These are phyloP conservation scores for Hypoxylon fragiforme DNA, from an alignment of 495 filamentous ascomycete genomes.

Conservation along the genomic window DNA sequence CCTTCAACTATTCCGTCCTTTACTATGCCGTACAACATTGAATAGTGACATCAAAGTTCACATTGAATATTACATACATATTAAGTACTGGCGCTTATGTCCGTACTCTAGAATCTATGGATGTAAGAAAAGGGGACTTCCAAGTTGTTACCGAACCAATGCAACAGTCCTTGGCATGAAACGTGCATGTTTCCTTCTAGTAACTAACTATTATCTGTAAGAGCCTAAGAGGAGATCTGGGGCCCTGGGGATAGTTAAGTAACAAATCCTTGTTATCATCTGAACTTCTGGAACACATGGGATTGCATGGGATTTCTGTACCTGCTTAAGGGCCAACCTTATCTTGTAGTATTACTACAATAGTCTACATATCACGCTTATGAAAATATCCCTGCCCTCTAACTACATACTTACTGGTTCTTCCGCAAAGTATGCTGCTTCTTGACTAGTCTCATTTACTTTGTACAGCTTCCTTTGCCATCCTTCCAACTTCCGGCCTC, in stretches of 20 bases:
- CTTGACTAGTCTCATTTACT: slow-evolving; percentile 22
- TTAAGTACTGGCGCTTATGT: too few relatives aligned
- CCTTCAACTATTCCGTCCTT: slow-evolving; percentile 3
- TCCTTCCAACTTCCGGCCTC: slow-evolving; percentile 5
- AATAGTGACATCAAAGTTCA: too few relatives aligned
- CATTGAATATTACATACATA: too few relatives aligned
- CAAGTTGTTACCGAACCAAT: not conserved
- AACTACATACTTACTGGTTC: too few relatives aligned
- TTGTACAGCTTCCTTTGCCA: slow-evolving; percentile 12
- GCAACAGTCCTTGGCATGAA: slow-evolving; percentile 17
- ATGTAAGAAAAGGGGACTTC: too few relatives aligned
- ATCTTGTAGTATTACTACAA: slow-evolving; percentile 14
- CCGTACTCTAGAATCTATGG: too few relatives aligned
- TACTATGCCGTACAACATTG: too few relatives aligned
- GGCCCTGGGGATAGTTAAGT: too few relatives aligned
- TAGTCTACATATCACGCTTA: not conserved
- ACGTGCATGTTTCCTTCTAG: slow-evolving; percentile 19
- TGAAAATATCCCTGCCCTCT: slow-evolving; percentile 3
- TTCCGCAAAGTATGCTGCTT: slow-evolving; percentile 22
- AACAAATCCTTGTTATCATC: slow-evolving; percentile 6
- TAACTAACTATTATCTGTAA: not conserved
- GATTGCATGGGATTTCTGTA: slow-evolving; percentile 18
- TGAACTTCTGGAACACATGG: slow-evolving; percentile 18
- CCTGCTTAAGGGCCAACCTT: slow-evolving; percentile 28
- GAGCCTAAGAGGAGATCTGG: too few relatives aligned